Base-by-base conservation (phyloP, 2,329 filamentous ascomycete genomes). In the Torrubiella hemipterigena region DNA sequence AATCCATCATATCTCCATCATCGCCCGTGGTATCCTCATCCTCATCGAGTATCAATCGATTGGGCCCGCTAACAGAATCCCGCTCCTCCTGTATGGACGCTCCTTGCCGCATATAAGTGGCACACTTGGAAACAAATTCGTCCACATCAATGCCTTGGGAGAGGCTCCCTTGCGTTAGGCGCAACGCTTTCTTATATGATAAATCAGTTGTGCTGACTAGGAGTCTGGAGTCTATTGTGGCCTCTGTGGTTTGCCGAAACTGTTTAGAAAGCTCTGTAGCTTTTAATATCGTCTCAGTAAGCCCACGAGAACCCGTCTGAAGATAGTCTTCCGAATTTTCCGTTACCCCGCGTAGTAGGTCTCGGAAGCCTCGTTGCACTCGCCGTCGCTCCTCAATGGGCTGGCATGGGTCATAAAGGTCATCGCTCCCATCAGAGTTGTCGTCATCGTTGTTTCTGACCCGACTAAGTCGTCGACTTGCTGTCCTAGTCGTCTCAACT, bases 111-210 rank as follows among this genome's bases (percentile, higher is more conserved):
- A 96, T 95, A 50, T 82, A 96, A 4, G 71, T 73, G 37, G 93
- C 85, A 52, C 81, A 89, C 54, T 93, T 93, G 1, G 82, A 81
- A 11, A 96, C 74, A 47, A 96, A 93, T 45, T 94, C 83, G 38
- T 96, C 87, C 0, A 93, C 67, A 47, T 96, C 87, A 15, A 98
- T 61, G 7, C 86, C 84, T 30, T 80, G 75, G 3, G 74, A 73
- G 3, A 69, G 61, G 44, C 80, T 79, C 6, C 86, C 86, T 18
- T 84, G 65, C 2, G 80, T 75, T 17, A 93, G 66, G 31, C 78
- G 75, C 26, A 79, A 65, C 0, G 84, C 79, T 49, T 85, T 86
- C 43, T 82, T 83, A 45, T 81, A 78, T 0, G 81, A 79, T 5
- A 93, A 56, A 40, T 95, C 86, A 5, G 83, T 82, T 1, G 83